Percentiles rank a stretch among this genome's conserved stretches.
These are phyloP conservation scores for Chara braunii DNA, from an alignment of 139 green algal species.

Conservation along the genomic window DNA sequence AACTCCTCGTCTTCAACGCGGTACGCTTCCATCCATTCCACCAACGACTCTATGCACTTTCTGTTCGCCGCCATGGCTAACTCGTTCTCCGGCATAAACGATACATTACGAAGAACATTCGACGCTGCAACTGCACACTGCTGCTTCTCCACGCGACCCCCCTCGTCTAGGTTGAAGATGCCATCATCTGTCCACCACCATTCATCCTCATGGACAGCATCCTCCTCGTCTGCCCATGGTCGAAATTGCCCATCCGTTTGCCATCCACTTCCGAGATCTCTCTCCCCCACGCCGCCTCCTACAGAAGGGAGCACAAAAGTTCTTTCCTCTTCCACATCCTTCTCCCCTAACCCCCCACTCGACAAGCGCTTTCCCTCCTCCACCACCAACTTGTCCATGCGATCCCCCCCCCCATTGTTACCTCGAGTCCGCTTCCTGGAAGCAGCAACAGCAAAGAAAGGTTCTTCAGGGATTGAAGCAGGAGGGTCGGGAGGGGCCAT, in stretches of 20 bases:
- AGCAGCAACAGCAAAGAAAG: too few relatives aligned
- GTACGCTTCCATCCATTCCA: constrained; percentile 1
- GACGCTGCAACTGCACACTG: constrained; percentile 10
- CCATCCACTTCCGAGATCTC: too few relatives aligned
- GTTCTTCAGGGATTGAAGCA: too few relatives aligned
- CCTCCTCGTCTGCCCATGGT: neutral
- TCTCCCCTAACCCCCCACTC: neutral
- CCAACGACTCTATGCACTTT: neutral
- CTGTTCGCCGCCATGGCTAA: neutral
- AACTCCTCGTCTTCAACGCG: constrained; percentile 30
- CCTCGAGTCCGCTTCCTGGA: too few relatives aligned
- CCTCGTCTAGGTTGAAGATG: constrained; percentile 33
- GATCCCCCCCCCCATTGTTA: too few relatives aligned
- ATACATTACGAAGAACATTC: constrained; percentile 31
- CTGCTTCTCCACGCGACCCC: constrained; percentile 4
- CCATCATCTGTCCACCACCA: constrained; percentile 32
- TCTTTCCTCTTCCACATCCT: neutral
- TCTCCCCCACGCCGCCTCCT: too few relatives aligned
- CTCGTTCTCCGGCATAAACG: constrained; percentile 18
- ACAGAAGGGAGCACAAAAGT: too few relatives aligned
- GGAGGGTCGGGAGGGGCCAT: too few relatives aligned
- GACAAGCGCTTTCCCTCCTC: neutral
- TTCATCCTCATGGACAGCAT: neutral
- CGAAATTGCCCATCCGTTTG: neutral
- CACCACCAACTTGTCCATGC: too few relatives aligned